phyloP scores from a whole-genome alignment of 1,284 basidiomycete genomes.

The Boletellus deceptivus region DNA sequence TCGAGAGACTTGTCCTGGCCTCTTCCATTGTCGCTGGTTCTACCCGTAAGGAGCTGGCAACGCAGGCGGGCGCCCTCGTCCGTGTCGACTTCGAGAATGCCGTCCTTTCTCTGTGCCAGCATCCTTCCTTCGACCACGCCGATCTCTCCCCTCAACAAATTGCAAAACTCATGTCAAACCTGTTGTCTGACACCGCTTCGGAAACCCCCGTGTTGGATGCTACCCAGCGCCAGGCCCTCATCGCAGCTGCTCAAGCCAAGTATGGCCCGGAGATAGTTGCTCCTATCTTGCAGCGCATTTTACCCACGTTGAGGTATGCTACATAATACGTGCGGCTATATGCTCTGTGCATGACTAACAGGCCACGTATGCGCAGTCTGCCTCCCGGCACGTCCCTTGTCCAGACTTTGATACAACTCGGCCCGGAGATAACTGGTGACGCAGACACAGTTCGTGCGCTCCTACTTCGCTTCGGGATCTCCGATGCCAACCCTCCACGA shows the following conservation, averaged over 20 bases:
- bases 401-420: constrained; percentile 70
- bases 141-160: constrained; percentile 74
- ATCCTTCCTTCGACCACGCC: constrained; percentile 75
- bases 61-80: constrained; percentile 65
- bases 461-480: constrained; percentile 68
- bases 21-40: constrained; percentile 70
- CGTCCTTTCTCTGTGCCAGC: constrained; percentile 66
- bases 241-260: constrained; percentile 71
- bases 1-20: constrained; percentile 75
- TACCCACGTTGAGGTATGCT: constrained; percentile 58
- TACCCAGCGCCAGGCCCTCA: constrained; percentile 67
- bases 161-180: constrained; percentile 75
- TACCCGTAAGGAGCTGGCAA: constrained; percentile 67
- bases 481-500: constrained; percentile 64
- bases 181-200: constrained; percentile 64
- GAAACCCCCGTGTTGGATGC: constrained; percentile 70
- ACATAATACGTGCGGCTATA: constrained; percentile 6
- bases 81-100: constrained; percentile 76
- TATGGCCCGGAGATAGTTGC: constrained; percentile 59
- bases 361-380: constrained; percentile 44
- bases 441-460: constrained; percentile 66
- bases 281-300: constrained; percentile 50
- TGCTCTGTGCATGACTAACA: constrained; percentile 13
- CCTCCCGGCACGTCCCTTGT: constrained; percentile 64
- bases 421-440: constrained; percentile 73